phyloP scores from a whole-genome alignment of 2,329 filamentous ascomycete genomes.

The Aureobasidium sp. region DNA sequence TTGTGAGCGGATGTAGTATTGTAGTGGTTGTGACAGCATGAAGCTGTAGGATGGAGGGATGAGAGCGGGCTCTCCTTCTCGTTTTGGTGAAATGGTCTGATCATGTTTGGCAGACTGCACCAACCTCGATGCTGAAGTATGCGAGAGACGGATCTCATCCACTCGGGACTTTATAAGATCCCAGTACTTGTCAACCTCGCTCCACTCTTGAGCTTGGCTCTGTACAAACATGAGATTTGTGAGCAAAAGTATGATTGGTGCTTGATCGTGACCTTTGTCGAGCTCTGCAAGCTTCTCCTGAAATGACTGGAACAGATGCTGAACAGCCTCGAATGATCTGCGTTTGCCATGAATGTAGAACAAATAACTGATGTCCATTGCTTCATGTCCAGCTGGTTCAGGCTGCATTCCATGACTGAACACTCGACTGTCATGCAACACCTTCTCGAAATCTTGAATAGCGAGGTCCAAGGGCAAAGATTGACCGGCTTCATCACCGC shows the following conservation, averaged over 20 bases:
- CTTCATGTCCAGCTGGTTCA: not conserved
- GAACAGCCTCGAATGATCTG: conserved; percentile 53
- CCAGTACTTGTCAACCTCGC: conserved; percentile 74
- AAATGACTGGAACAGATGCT: conserved; percentile 65
- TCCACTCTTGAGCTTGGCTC: conserved; percentile 61
- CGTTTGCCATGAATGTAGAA: conserved; percentile 60
- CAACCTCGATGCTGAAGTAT: not conserved
- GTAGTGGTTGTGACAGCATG: conserved; percentile 54
- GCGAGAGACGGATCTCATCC: conserved; percentile 34
- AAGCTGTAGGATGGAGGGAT: conserved; percentile 46
- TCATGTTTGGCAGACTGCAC: not conserved
- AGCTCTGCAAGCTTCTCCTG: conserved; percentile 38
- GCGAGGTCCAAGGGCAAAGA: conserved; percentile 35
- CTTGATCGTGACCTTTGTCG: conserved; percentile 34
- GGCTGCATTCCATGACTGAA: conserved; percentile 6
- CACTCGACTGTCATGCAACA: not conserved
- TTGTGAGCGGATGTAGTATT: conserved; percentile 59
- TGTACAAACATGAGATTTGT: conserved; percentile 75
- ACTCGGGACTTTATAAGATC: conserved; percentile 62
- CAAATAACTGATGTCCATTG: conserved; percentile 45
- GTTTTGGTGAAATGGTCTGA: not conserved
- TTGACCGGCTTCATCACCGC: not conserved
- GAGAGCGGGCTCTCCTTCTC: not conserved
- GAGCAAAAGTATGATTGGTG: conserved; percentile 62
- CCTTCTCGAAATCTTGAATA: conserved; percentile 35